phyloP scores from a whole-genome alignment of 768 basidiomycete species.

The button mushroom (Agaricus bisporus) region DNA sequence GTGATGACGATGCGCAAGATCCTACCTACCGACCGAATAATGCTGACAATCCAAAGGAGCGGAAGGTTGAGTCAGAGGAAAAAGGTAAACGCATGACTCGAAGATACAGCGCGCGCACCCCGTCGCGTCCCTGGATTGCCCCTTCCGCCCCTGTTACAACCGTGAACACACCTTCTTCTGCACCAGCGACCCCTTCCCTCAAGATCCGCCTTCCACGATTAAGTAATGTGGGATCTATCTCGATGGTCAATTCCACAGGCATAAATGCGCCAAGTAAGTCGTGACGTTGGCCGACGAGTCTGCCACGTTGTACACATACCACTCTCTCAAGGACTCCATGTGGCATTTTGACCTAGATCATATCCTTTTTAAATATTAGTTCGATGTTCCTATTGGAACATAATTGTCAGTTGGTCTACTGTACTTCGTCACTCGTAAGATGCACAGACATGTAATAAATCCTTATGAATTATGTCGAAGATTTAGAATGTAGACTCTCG shows the following conservation, averaged over 20 bases:
- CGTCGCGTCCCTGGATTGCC: conserved; percentile 18
- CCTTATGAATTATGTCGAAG: neutral
- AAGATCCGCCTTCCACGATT: conserved; percentile 51
- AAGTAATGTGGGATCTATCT: conserved; percentile 20
- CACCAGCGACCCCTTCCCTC: conserved; percentile 38
- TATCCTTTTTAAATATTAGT: neutral
- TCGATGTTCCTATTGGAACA: conserved; percentile 7
- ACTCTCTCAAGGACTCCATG: neutral
- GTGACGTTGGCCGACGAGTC: conserved; percentile 9
- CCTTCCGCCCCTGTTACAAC: conserved; percentile 20
- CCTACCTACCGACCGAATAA: conserved; percentile 1
- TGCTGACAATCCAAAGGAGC: conserved; percentile 12
- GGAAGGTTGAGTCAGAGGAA: conserved; percentile 19
- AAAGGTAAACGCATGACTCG: conserved; percentile 19
- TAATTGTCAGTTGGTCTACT: conserved; percentile 9
- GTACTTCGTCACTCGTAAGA: conserved; percentile 6
- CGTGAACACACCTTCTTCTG: conserved; percentile 3
- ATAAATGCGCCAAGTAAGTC: conserved; percentile 22
- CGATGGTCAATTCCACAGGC: conserved; percentile 17
- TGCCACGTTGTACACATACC: neutral
- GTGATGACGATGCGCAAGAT: conserved; percentile 30
- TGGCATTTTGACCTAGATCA: neutral
- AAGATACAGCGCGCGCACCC: conserved; percentile 25
- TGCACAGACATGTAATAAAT: conserved; percentile 1
- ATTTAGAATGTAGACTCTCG: neutral